These are phyloP conservation scores for Amanita molliuscula DNA, from an alignment of 768 basidiomycete genomes.

Conservation along the genomic window DNA sequence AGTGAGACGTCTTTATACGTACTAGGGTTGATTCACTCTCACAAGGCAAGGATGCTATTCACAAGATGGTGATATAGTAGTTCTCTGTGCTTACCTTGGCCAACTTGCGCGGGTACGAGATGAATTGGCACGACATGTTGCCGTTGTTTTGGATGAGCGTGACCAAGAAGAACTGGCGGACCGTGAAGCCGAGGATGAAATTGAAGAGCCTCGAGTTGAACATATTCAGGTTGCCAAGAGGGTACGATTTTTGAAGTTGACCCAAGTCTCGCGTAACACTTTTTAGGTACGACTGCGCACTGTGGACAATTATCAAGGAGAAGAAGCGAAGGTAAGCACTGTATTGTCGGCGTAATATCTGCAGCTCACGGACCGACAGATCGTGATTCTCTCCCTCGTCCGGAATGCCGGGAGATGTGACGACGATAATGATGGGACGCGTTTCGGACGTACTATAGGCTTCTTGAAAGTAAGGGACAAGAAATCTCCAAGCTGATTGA, in stretches of 20 bases:
- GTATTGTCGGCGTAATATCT: neutral
- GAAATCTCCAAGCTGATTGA: neutral
- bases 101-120: conserved; percentile 31
- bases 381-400: conserved; percentile 68
- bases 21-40: neutral
- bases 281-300: conserved; percentile 57
- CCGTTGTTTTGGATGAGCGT: conserved; percentile 58
- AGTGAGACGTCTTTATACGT: neutral
- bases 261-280: neutral
- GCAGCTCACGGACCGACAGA: conserved; percentile 18
- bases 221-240: conserved; percentile 41
- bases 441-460: conserved; percentile 40
- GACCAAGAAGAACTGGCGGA: conserved; percentile 53
- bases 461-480: conserved; percentile 50
- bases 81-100: conserved; percentile 37
- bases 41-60: conserved; percentile 31
- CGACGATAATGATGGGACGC: conserved; percentile 23
- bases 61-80: conserved; percentile 36
- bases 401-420: conserved; percentile 44
- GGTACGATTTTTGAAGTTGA: conserved; percentile 22
- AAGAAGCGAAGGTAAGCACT: conserved; percentile 46
- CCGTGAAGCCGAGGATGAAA: conserved; percentile 32
- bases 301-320: conserved; percentile 72
- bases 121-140: conserved; percentile 33
- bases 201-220: conserved; percentile 22